A percentile compares a stretch with the other conserved stretches of the same genome.
These are phyloP conservation scores for Pseudodiploospora longispora DNA, from an alignment of 2,329 filamentous ascomycete genomes.

Conservation along the genomic window DNA sequence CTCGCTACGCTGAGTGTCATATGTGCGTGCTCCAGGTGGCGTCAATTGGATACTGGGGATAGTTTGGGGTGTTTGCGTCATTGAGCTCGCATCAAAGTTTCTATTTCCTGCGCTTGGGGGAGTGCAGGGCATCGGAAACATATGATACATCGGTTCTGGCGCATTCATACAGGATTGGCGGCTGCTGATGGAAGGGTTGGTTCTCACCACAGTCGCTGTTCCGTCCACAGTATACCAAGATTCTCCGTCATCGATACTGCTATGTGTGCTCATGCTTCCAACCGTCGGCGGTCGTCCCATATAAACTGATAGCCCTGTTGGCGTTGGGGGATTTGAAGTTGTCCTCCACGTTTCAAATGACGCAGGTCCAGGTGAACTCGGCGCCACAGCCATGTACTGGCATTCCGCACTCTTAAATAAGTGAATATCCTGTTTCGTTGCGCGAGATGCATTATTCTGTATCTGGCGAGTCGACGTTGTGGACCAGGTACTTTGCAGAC, in stretches of 20 bases:
- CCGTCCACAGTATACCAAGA: conserved; percentile 30
- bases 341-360: conserved; percentile 20
- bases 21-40: conserved; percentile 3
- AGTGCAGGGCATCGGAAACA: conserved; percentile 22
- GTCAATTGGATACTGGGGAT: conserved; percentile 15
- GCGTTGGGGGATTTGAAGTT: conserved; percentile 15
- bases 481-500: conserved; percentile 19
- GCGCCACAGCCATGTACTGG: conserved; percentile 1
- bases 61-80: too few relatives aligned
- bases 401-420: conserved; percentile 9
- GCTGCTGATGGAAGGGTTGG: conserved; percentile 17
- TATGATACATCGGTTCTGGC: conserved; percentile 22
- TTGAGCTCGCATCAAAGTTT: conserved; percentile 12
- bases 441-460: conserved; percentile 9
- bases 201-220: conserved; percentile 15
- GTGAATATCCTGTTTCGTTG: conserved; percentile 9
- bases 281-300: conserved; percentile 14
- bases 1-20: too few relatives aligned
- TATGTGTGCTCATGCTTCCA: conserved; percentile 13
- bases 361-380: conserved; percentile 13
- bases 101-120: conserved; percentile 16
- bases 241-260: conserved; percentile 18
- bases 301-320: conserved; percentile 16
- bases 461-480: conserved; percentile 16
- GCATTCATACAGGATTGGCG: conserved; percentile 19